A percentile compares a stretch with the other conserved stretches of the same genome.
These are phyloP conservation scores for Acmispon strigosus DNA, from an alignment of 306 rosid species.

Conservation along the genomic window DNA sequence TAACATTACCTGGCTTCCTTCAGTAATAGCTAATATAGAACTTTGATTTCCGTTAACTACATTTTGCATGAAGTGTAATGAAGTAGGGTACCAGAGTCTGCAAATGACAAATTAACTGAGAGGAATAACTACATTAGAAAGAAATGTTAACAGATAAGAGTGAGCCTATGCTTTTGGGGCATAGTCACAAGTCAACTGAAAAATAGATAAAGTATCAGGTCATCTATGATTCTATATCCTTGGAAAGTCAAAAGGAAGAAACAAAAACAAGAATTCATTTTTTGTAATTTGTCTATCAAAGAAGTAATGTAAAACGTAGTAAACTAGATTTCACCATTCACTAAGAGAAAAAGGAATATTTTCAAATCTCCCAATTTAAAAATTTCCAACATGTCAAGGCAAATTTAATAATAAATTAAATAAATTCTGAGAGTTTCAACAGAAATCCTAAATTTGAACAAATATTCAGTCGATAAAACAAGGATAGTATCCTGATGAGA, in stretches of 20 bases:
- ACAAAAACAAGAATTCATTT: background rate
- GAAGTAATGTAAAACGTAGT: background rate
- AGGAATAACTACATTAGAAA: background rate
- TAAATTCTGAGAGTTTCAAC: background rate
- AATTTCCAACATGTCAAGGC: background rate
- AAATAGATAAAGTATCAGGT: background rate
- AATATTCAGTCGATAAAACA: background rate
- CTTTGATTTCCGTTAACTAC: constrained; percentile 45
- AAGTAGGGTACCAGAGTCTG: constrained; percentile 81
- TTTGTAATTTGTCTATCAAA: background rate
- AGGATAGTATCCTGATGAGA: background rate
- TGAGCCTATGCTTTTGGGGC: background rate
- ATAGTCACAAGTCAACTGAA: background rate
- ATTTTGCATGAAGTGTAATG: constrained; percentile 54
- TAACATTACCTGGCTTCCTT: constrained; percentile 76
- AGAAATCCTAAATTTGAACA: background rate
- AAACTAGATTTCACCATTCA: background rate
- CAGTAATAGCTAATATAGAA: constrained; percentile 62
- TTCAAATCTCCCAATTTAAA: background rate
- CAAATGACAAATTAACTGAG: constrained; percentile 17
- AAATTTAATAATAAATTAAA: background rate
- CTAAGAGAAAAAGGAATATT: background rate
- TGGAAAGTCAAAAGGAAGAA: constrained; percentile 1
- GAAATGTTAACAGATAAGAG: background rate
- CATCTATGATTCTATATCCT: background rate